phyloP scores from a whole-genome alignment of 2,329 filamentous ascomycete genomes.

The Graphium sp. region DNA sequence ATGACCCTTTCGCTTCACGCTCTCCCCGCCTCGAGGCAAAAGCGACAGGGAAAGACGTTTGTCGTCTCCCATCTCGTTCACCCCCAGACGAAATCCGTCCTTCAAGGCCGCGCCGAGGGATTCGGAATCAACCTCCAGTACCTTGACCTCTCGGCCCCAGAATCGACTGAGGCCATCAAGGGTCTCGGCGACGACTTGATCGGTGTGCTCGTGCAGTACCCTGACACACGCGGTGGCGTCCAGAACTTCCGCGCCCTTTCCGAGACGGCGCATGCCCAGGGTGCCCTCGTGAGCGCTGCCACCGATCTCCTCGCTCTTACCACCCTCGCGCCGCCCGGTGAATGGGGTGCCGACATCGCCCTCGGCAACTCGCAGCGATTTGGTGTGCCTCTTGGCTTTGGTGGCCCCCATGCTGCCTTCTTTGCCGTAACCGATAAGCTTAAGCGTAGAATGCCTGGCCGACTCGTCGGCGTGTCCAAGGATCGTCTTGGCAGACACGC shows the following conservation, averaged over 20 bases:
- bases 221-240: constrained; percentile 71
- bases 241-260: constrained; percentile 60
- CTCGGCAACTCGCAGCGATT: constrained; percentile 87
- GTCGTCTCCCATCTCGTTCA: constrained; percentile 72
- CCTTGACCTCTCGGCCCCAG: constrained; percentile 51
- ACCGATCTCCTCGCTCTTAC: constrained; percentile 84
- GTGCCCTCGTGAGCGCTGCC: constrained; percentile 69
- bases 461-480: constrained; percentile 80
- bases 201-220: constrained; percentile 88
- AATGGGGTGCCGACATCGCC: constrained; percentile 89
- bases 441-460: constrained; percentile 87
- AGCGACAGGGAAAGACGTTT: constrained; percentile 61
- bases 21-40: constrained; percentile 54
- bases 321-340: constrained; percentile 72
- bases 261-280: constrained; percentile 59
- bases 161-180: constrained; percentile 45
- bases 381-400: constrained; percentile 81
- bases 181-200: constrained; percentile 67
- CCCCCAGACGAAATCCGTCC: constrained; percentile 70
- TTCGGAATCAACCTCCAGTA: constrained; percentile 70
- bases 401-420: constrained; percentile 93
- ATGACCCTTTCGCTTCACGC: constrained; percentile 84
- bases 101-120: constrained; percentile 74
- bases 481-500: constrained; percentile 72
- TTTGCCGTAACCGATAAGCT: constrained; percentile 82